phyloP scores from a whole-genome alignment of 2,329 filamentous ascomycete genomes.

The Calycina herbarum region DNA sequence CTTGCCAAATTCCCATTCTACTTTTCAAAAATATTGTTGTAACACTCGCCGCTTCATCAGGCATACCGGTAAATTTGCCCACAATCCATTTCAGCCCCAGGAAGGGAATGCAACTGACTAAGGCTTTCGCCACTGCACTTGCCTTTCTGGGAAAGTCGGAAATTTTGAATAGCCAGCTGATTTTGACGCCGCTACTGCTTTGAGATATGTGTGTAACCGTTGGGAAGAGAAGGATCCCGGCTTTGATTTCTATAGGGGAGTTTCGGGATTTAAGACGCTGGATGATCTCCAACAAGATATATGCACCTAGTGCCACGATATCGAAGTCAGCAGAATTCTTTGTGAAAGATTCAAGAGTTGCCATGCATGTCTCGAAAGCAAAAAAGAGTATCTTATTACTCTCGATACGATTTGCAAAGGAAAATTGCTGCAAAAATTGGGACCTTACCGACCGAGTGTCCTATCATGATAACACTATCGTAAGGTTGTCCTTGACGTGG shows the following conservation, averaged over 20 bases:
- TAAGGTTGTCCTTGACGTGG: constrained; percentile 43
- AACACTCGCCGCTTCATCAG: constrained; percentile 48
- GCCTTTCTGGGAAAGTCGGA: constrained; percentile 31
- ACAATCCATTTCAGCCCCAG: constrained; percentile 46
- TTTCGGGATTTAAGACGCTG: constrained; percentile 38
- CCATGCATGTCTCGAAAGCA: too few species aligned
- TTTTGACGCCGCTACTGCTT: constrained; percentile 58
- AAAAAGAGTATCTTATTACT: too few species aligned
- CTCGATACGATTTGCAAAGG: too few species aligned
- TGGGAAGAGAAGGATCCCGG: constrained; percentile 69
- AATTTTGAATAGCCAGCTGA: constrained; percentile 45
- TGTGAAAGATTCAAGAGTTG: too few species aligned
- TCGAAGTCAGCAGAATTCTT: too few species aligned
- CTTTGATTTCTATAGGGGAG: constrained; percentile 30
- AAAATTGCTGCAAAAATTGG: too few species aligned
- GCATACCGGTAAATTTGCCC: constrained; percentile 47
- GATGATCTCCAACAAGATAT: constrained; percentile 69
- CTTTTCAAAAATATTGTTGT: constrained; percentile 57
- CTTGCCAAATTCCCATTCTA: constrained; percentile 59
- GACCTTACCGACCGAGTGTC: constrained; percentile 66
- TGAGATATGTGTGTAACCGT: constrained; percentile 70
- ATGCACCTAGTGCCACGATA: constrained; percentile 42
- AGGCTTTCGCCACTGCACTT: constrained; percentile 27
- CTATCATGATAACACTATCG: constrained; percentile 64
- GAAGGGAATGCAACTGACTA: constrained; percentile 46